These are phyloP conservation scores for Anastatica hierochuntica DNA, from an alignment of 345 rosid genomes.

Conservation along the genomic window DNA sequence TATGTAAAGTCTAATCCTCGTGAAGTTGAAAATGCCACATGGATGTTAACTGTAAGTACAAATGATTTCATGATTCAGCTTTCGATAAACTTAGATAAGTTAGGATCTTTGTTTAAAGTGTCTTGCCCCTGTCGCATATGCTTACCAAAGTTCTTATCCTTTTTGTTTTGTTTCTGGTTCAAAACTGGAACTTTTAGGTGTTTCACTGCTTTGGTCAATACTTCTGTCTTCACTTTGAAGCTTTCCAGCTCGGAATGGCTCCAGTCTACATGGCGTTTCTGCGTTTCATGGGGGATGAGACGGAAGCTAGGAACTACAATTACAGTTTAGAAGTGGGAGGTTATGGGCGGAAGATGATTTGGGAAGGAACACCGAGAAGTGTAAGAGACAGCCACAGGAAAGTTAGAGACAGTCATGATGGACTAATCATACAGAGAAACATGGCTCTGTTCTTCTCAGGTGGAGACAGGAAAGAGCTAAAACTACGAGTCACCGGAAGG, in stretches of 20 bases:
- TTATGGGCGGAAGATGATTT: conserved; percentile 73
- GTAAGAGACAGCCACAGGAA: conserved; percentile 83
- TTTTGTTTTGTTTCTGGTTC: too few relatives aligned
- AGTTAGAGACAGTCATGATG: conserved; percentile 92
- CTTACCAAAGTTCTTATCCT: too few relatives aligned
- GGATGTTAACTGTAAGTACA: conserved; percentile 75
- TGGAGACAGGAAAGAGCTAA: conserved; percentile 75
- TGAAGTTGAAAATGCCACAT: conserved; percentile 76
- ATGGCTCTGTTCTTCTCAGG: conserved; percentile 44
- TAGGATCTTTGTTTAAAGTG: neutral
- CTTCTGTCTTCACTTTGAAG: conserved; percentile 30
- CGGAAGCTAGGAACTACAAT: conserved; percentile 73
- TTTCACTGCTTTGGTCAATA: conserved; percentile 94
- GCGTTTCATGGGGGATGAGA: conserved; percentile 93
- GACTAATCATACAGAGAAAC: conserved; percentile 84
- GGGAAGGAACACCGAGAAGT: conserved; percentile 97
- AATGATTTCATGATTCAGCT: too few relatives aligned
- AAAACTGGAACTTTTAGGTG: conserved; percentile 57
- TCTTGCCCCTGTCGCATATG: too few relatives aligned
- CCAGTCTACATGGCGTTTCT: conserved; percentile 98
- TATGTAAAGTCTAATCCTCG: conserved; percentile 74
- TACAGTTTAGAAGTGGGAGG: conserved; percentile 96
- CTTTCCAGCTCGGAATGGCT: conserved; percentile 93
- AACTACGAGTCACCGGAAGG: conserved; percentile 80
- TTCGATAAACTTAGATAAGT: too few relatives aligned